Base-by-base conservation (phyloP, 2,329 filamentous ascomycete genomes). In the Sporothrix schenckii region DNA sequence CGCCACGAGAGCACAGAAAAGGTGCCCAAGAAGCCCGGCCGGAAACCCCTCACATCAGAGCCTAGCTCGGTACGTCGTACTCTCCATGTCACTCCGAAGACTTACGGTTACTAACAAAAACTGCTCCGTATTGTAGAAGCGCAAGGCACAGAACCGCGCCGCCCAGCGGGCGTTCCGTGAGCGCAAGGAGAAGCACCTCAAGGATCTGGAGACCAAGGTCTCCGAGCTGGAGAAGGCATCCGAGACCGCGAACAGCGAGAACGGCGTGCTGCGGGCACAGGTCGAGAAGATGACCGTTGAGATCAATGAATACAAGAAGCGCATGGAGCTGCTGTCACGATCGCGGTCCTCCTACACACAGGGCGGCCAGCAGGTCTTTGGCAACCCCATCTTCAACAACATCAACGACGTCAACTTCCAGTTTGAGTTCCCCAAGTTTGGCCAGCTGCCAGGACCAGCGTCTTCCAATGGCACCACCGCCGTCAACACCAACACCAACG, bases 401-500 rank as follows among this genome's bases (percentile, higher is more conserved):
- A 82, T 90, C 69, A 88, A 85, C 76, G 91, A 91, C 73, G 90
- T 91, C 78, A 93, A 91, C 78, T 98, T 98, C 78, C 90, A 94
- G 75, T 98, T 99, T 75, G 94, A 98, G 75, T 98, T 98, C 74
- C 94, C 95, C 74, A 94, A 92, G 78, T 98, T 99, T 76, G 95
- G 95, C 61, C 86, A 89, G 71, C 85, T 96, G 34, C 86, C 87
- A 0, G 84, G 86, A 5, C 81, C 84, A 9, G 75, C 73, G 34
- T 77, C 73, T 41, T 77, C 73, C 71, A 77, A 77, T 4, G n/a
- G 27, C 27, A 44, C 70, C 2, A 19, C 54, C 10, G 67, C 61
- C 10, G 65, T 50, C 21, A 70, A 70, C 72, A 74, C 75, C 65
- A 74, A 75, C 54, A 73, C 11, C 66, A 73, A 34, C 71, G 72